phyloP scores from a whole-genome alignment of 768 basidiomycete species.

The Boletus pseudo-olivaceus region DNA sequence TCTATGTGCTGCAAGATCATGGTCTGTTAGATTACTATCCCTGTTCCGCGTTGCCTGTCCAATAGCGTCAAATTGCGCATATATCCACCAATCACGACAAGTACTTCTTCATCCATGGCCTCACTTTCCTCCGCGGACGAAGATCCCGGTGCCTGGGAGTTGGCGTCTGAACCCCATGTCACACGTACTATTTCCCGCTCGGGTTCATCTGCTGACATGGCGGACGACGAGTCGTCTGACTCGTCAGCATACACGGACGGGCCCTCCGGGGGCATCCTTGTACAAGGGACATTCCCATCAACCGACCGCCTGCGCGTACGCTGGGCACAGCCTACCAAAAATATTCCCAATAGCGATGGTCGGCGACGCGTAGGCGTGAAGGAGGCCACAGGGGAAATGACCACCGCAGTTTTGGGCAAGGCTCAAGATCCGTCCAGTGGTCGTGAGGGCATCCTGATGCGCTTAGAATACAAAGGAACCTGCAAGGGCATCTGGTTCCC shows the following conservation, averaged over 20 bases:
- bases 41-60: constrained; percentile 72
- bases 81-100: constrained; percentile 55
- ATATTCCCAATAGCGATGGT: constrained; percentile 44
- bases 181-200: constrained; percentile 53
- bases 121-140: constrained; percentile 77
- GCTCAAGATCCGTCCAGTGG: constrained; percentile 35
- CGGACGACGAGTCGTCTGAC: constrained; percentile 81
- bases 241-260: constrained; percentile 49
- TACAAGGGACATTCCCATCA: constrained; percentile 78
- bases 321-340: constrained; percentile 68
- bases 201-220: constrained; percentile 65
- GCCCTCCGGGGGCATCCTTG: constrained; percentile 57
- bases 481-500: constrained; percentile 81
- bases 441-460: constrained; percentile 56
- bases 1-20: constrained; percentile 3
- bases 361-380: constrained; percentile 68
- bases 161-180: constrained; percentile 74
- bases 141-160: constrained; percentile 66
- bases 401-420: constrained; percentile 54
- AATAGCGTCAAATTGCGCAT: constrained; percentile 74
- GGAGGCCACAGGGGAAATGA: constrained; percentile 66
- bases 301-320: constrained; percentile 72
- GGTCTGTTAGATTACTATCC: constrained; percentile 60
- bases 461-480: constrained; percentile 65
- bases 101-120: constrained; percentile 57